phyloP scores from a whole-genome alignment of 805 yeast species.

The Metschnikowia arizonensis region DNA sequence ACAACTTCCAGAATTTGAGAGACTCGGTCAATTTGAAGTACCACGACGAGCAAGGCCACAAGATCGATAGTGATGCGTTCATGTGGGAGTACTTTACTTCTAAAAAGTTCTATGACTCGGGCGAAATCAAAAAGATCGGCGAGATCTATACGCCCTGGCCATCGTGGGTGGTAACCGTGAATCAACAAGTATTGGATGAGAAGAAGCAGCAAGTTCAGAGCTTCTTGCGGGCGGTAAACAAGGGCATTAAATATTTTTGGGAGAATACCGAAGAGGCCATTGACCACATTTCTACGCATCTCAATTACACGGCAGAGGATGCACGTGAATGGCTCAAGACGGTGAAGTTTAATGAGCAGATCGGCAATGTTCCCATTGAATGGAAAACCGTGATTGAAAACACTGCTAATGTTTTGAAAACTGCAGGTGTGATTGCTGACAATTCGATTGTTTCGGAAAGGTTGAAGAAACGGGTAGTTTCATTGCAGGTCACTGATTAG shows the following conservation, averaged over 20 bases:
- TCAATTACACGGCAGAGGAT: conserved; percentile 75
- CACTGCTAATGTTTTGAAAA: conserved; percentile 53
- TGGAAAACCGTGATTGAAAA: conserved; percentile 48
- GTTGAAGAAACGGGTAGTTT: conserved; percentile 21
- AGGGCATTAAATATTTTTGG: conserved; percentile 67
- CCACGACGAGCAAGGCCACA: conserved; percentile 30
- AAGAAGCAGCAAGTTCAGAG: conserved; percentile 22
- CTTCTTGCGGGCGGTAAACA: conserved; percentile 53
- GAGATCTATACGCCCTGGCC: conserved; percentile 96
- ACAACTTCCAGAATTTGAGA: conserved; percentile 71
- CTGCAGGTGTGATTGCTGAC: conserved; percentile 57
- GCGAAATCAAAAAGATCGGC: conserved; percentile 79
- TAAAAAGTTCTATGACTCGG: conserved; percentile 73
- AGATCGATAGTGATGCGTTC: conserved; percentile 63
- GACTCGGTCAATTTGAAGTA: conserved; percentile 64
- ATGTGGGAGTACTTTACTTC: conserved; percentile 96
- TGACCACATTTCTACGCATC: conserved; percentile 55
- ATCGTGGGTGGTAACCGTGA: conserved; percentile 77
- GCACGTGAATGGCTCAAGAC: conserved; percentile 80
- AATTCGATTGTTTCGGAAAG: conserved; percentile 25
- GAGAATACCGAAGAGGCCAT: conserved; percentile 60
- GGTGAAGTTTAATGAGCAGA: conserved; percentile 53
- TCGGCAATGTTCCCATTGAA: conserved; percentile 40
- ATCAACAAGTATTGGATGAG: conserved; percentile 32
- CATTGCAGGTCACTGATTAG: conserved; percentile 4